Conservation (phyloP, 352 stramenopile genomes). For the Globisporangium rhizosaccharum region DNA sequence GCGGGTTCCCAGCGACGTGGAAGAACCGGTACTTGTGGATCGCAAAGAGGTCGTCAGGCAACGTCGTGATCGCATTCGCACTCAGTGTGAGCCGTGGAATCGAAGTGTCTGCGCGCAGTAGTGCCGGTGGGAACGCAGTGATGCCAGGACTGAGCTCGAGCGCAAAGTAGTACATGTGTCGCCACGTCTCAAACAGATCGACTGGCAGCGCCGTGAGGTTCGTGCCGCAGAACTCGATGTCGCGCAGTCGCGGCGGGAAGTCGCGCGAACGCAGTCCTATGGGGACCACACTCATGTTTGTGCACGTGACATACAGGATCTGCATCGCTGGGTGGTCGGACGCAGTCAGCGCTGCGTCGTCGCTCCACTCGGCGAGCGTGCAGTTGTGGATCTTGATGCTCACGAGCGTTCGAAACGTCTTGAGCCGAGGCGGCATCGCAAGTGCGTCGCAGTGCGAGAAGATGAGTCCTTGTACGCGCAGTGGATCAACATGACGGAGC, state of each 20-base stretch:
- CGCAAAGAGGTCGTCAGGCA: neutral
- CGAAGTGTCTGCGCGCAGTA: neutral
- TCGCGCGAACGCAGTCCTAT: neutral
- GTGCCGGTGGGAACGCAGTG: slow-evolving; percentile 2
- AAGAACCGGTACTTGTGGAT: slow-evolving; percentile 4
- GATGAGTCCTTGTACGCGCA: slow-evolving; percentile 5
- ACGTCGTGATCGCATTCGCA: neutral
- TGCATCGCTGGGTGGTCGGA: neutral
- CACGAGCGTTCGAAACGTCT: slow-evolving; percentile 8
- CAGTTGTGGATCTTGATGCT: slow-evolving; percentile 21
- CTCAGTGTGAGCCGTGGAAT: neutral
- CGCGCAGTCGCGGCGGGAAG: slow-evolving; percentile 6
- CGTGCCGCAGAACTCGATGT: slow-evolving; percentile 12
- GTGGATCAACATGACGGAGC: neutral
- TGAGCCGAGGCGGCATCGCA: slow-evolving; percentile 8
- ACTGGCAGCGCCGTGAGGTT: slow-evolving; percentile 14
- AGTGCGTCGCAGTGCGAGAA: slow-evolving; percentile 11
- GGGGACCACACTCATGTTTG: slow-evolving; percentile 5
- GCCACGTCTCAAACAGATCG: slow-evolving; percentile 9
- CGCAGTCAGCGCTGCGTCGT: slow-evolving; percentile 5
- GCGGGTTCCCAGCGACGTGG: slow-evolving; percentile 9
- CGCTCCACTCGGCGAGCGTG: slow-evolving; percentile 11
- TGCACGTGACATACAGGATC: neutral
- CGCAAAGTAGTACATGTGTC: neutral
- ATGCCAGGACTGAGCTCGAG: slow-evolving; percentile 12